These are phyloP conservation scores for Hura crepitans DNA, from an alignment of 441 rosid species.

Conservation along the genomic window DNA sequence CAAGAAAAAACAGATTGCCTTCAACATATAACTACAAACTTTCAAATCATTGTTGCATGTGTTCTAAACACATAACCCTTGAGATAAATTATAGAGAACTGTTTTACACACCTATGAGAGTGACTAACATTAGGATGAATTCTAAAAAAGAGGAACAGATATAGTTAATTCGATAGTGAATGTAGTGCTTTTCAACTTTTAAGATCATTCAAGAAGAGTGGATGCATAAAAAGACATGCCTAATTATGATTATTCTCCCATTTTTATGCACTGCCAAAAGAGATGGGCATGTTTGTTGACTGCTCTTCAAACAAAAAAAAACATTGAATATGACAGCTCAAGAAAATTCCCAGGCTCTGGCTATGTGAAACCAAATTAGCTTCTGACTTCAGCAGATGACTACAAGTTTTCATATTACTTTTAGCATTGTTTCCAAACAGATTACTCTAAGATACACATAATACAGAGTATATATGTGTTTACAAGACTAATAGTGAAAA, in stretches of 20 bases:
- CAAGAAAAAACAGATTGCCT: no score
- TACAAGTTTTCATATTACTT: background rate
- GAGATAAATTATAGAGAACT: no score
- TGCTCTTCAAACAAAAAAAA: background rate
- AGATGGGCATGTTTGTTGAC: background rate
- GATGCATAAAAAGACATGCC: background rate
- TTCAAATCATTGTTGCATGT: no score
- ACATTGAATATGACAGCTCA: background rate
- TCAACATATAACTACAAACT: no score
- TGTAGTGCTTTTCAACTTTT: background rate
- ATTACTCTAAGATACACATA: background rate
- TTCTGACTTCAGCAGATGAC: background rate
- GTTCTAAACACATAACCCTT: no score
- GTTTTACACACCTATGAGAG: no score
- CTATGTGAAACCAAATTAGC: background rate
- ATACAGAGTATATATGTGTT: no score
- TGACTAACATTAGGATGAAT: background rate
- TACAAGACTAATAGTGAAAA: no score
- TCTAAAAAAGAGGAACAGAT: no score
- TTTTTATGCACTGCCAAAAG: background rate
- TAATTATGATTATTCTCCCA: background rate
- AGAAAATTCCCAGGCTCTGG: background rate
- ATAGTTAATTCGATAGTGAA: no score
- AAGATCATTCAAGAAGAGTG: background rate
- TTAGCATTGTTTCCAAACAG: background rate